phyloP scores from a whole-genome alignment of 2,329 filamentous ascomycete species.

The Trichophyton mentagrophytes region DNA sequence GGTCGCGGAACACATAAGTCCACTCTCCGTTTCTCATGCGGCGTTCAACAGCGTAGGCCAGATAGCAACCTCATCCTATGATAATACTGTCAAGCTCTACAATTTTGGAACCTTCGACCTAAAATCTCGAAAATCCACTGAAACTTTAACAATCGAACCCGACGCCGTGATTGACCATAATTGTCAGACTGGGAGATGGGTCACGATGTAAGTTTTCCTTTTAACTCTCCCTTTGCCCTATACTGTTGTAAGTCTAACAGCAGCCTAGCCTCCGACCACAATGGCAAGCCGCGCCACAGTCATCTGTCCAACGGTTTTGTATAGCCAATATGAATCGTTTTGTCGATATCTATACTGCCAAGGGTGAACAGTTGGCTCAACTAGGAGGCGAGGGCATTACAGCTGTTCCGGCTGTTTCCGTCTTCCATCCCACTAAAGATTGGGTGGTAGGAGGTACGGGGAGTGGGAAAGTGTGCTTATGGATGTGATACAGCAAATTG shows the following conservation, averaged over 20 bases:
- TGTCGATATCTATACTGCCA: conserved; percentile 73
- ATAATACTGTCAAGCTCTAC: conserved; percentile 90
- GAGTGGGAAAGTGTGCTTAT: conserved; percentile 83
- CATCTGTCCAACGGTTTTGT: conserved; percentile 72
- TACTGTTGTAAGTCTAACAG: conserved; percentile 6
- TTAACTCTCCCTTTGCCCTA: background rate
- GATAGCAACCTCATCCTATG: conserved; percentile 83
- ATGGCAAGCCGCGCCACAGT: conserved; percentile 71
- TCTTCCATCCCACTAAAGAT: conserved; percentile 74
- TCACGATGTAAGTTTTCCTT: conserved; percentile 53
- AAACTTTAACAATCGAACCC: conserved; percentile 57
- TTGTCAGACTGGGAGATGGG: conserved; percentile 91
- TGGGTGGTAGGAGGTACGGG: conserved; percentile 90
- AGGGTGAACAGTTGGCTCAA: conserved; percentile 79
- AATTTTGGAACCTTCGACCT: conserved; percentile 51
- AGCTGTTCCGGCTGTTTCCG: conserved; percentile 82
- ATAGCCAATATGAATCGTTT: conserved; percentile 98
- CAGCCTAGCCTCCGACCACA: conserved; percentile 56
- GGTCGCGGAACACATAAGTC: conserved; percentile 68
- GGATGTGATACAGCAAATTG: conserved; percentile 47
- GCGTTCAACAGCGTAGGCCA: conserved; percentile 78
- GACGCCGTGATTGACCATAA: conserved; percentile 64
- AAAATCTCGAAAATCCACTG: conserved; percentile 45
- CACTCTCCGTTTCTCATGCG: conserved; percentile 80
- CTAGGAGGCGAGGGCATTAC: conserved; percentile 81